phyloP scores from a whole-genome alignment of 2,329 filamentous ascomycete genomes.

The Colletotrichum sublineola region DNA sequence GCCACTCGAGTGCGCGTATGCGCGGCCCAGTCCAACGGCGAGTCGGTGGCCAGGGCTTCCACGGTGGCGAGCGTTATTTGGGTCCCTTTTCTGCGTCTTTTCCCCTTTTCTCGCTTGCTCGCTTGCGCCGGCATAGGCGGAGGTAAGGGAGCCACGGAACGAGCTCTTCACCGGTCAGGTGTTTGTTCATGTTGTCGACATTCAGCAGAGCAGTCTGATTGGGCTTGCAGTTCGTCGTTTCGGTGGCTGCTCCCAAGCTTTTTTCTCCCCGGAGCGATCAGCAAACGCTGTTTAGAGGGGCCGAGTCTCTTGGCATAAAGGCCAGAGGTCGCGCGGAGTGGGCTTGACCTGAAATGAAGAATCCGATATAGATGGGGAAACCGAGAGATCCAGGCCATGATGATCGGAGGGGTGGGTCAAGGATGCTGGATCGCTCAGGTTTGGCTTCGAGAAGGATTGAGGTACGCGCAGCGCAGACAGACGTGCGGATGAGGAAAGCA shows the following conservation, averaged over 20 bases:
- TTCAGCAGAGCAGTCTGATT: background rate
- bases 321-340: background rate
- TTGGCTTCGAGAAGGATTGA: background rate
- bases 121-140: background rate
- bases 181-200: background rate
- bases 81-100: background rate
- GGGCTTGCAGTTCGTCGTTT: background rate
- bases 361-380: background rate
- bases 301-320: background rate
- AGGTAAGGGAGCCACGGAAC: background rate
- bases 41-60: constrained; percentile 29
- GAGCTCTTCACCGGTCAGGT: background rate
- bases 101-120: background rate
- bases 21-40: constrained; percentile 25
- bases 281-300: constrained; percentile 36
- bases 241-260: background rate
- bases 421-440: background rate
- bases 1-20: background rate
- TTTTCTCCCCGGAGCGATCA: constrained; percentile 19
- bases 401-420: background rate
- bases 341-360: background rate
- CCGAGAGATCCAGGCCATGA: constrained; percentile 1
- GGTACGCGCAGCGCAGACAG: background rate
- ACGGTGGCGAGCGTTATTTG: background rate
- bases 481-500: too few relatives aligned